Percentiles rank a stretch among this genome's conserved stretches.
Evolutionary conservation across 805 yeast genomes (phyloP).

Genomic region (Candida loeiensis): DNA sequence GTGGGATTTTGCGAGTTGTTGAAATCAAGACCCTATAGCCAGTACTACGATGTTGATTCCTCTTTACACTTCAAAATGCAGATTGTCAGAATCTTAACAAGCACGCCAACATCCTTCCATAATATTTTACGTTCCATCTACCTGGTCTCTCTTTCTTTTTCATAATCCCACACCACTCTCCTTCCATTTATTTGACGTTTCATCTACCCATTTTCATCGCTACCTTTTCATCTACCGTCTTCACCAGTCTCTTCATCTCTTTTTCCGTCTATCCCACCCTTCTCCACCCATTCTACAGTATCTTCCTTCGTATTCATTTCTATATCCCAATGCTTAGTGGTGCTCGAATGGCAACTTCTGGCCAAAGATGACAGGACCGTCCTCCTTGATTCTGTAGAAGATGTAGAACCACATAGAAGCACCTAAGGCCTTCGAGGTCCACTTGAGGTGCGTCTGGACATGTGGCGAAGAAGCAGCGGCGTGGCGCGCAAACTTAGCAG

Average conservation of each 20-base stretch:
- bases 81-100: no score
- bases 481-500: slow-evolving; percentile 45
- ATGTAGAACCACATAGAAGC: slow-evolving; percentile 91
- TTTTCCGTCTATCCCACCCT: not conserved
- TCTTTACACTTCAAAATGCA: no score
- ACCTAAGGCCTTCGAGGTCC: slow-evolving; percentile 66
- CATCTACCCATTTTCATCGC: not conserved
- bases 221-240: not conserved
- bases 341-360: slow-evolving; percentile 38
- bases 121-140: no score
- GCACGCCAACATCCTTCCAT: no score
- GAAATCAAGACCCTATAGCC: no score
- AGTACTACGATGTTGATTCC: no score
- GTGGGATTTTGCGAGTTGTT: no score
- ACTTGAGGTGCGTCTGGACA: slow-evolving; percentile 52
- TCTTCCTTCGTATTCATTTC: slow-evolving; percentile 1
- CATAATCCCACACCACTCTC: no score
- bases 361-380: slow-evolving; percentile 58
- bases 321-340: slow-evolving; percentile 18
- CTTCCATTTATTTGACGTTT: not conserved
- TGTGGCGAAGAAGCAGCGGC: slow-evolving; percentile 67
- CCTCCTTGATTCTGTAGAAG: slow-evolving; percentile 74
- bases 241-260: not conserved
- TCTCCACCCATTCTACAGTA: no score
- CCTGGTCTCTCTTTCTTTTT: not conserved